These are phyloP conservation scores for Fusarium haematococcum DNA, from an alignment of 2,329 filamentous ascomycete species.

Conservation along the genomic window DNA sequence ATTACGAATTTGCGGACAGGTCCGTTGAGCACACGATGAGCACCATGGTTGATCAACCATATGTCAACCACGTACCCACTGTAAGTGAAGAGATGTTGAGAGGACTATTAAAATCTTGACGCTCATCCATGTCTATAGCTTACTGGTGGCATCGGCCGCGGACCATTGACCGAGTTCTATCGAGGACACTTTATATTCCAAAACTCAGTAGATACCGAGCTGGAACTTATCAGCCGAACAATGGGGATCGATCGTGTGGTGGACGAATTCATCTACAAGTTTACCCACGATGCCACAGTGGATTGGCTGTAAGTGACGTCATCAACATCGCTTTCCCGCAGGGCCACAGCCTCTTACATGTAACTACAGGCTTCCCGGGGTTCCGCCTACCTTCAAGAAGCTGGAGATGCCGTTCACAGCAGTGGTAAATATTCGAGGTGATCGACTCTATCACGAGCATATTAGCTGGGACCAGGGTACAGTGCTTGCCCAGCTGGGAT, in stretches of 20 bases:
- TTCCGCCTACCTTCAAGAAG: constrained; percentile 64
- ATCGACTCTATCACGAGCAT: constrained; percentile 74
- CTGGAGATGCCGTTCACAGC: constrained; percentile 71
- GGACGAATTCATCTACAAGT: constrained; percentile 76
- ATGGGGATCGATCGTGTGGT: constrained; percentile 78
- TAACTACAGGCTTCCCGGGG: constrained; percentile 59
- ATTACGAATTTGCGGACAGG: constrained; percentile 76
- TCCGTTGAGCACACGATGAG: constrained; percentile 80
- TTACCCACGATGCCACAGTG: constrained; percentile 71
- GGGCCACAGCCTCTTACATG: background rate
- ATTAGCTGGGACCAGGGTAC: constrained; percentile 77
- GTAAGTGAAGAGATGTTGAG: constrained; percentile 52
- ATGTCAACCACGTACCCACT: constrained; percentile 82
- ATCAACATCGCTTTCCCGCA: background rate
- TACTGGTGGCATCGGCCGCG: constrained; percentile 77
- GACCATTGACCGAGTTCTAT: constrained; percentile 74
- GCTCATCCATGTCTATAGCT: constrained; percentile 48
- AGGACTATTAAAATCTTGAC: background rate
- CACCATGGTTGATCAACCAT: constrained; percentile 85
- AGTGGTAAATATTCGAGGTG: constrained; percentile 73
- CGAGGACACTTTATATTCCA: constrained; percentile 79
- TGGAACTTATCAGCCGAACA: constrained; percentile 79
- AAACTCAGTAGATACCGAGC: constrained; percentile 74
- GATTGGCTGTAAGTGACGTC: constrained; percentile 74
- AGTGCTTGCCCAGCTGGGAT: constrained; percentile 67